These are phyloP conservation scores for Centella asiatica DNA, from an alignment of 129 eudicot species.

Conservation along the genomic window DNA sequence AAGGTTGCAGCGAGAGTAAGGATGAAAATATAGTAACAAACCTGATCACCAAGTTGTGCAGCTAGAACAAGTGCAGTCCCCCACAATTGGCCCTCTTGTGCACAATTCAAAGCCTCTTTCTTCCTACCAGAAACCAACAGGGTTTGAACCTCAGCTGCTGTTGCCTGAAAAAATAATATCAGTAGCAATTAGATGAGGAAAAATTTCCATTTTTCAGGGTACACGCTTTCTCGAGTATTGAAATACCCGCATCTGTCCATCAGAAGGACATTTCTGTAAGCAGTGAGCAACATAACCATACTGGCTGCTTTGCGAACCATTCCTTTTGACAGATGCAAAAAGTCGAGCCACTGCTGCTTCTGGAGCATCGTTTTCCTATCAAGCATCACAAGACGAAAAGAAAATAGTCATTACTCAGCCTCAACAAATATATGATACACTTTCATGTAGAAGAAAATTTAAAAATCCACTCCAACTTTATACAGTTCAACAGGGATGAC, in stretches of 20 bases:
- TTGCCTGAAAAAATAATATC: conserved; percentile 46
- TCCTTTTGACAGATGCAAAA: conserved; percentile 66
- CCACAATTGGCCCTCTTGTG: conserved; percentile 95
- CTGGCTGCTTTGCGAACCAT: conserved; percentile 27
- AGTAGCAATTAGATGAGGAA: conserved; percentile 12
- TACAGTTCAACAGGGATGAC: background rate
- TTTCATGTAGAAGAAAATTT: background rate
- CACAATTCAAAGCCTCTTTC: conserved; percentile 74
- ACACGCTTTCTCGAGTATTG: conserved; percentile 7
- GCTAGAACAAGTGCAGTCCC: conserved; percentile 95
- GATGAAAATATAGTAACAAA: conserved; percentile 13
- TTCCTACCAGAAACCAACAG: conserved; percentile 88
- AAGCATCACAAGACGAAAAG: conserved; percentile 6
- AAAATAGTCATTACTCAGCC: conserved; percentile 7
- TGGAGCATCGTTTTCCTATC: conserved; percentile 71
- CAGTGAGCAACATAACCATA: conserved; percentile 55
- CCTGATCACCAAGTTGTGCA: conserved; percentile 97
- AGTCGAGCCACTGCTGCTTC: conserved; percentile 81
- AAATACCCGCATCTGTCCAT: conserved; percentile 71
- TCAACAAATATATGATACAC: background rate
- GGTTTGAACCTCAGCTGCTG: conserved; percentile 79
- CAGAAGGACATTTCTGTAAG: conserved; percentile 76
- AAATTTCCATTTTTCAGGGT: background rate
- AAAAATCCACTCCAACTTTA: background rate
- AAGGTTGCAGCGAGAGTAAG: background rate